phyloP scores from a whole-genome alignment of 768 basidiomycete genomes.

The Amanita phalloides region DNA sequence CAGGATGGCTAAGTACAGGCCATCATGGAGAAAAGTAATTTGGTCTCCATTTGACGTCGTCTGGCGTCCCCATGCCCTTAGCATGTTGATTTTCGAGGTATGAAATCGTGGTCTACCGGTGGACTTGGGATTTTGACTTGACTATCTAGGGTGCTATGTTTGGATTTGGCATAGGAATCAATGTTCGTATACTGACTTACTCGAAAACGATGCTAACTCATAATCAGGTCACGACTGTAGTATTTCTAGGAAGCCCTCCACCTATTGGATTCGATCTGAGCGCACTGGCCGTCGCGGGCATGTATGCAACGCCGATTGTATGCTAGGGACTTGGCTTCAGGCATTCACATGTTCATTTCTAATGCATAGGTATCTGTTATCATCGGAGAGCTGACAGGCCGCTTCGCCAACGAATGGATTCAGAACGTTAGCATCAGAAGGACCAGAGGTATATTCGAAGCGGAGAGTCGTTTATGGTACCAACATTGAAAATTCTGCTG shows the following conservation, averaged over 20 bases:
- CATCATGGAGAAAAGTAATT: constrained; percentile 36
- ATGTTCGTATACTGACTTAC: constrained; percentile 21
- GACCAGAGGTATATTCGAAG: constrained; percentile 49
- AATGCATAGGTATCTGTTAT: constrained; percentile 33
- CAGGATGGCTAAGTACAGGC: constrained; percentile 45
- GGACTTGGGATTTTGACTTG: background rate
- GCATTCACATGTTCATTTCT: background rate
- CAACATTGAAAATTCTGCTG: background rate
- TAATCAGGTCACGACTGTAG: constrained; percentile 48
- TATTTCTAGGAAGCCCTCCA: constrained; percentile 47
- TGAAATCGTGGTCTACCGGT: background rate
- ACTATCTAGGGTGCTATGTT: constrained; percentile 38
- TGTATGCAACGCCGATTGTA: constrained; percentile 47
- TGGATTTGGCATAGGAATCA: constrained; percentile 57
- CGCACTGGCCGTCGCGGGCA: constrained; percentile 38
- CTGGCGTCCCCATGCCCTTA: constrained; percentile 53
- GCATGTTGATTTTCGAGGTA: constrained; percentile 43
- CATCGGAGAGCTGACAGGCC: constrained; percentile 41
- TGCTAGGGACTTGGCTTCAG: constrained; percentile 7
- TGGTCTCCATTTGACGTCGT: constrained; percentile 37
- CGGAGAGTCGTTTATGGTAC: constrained; percentile 52
- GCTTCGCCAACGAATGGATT: constrained; percentile 43
- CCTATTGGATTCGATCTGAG: constrained; percentile 46
- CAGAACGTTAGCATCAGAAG: constrained; percentile 32
- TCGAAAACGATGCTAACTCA: background rate